Conservation (phyloP, 148 eudicot genomes). For the Rhododendron simsii region DNA sequence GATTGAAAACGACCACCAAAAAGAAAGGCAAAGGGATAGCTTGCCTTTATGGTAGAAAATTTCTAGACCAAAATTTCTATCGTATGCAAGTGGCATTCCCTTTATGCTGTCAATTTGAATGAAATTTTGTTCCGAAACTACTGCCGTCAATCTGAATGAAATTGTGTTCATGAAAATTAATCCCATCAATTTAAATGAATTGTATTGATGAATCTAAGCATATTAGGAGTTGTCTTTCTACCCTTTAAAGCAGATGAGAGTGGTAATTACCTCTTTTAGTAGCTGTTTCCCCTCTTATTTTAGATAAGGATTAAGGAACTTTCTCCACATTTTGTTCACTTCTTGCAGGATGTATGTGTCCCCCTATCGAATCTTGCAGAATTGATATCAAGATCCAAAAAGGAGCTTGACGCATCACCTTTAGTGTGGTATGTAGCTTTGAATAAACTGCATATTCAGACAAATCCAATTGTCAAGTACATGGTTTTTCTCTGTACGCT, state of each 20-base stretch:
- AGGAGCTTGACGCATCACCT: constrained; percentile 77
- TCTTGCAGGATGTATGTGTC: constrained; percentile 88
- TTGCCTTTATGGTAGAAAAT: background rate
- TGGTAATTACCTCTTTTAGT: background rate
- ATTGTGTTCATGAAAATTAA: background rate
- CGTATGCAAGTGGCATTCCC: background rate
- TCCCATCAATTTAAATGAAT: background rate
- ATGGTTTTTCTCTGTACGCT: background rate
- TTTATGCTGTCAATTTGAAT: background rate
- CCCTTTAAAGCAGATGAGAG: background rate
- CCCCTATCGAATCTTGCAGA: constrained; percentile 88
- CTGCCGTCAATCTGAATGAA: background rate
- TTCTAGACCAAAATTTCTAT: background rate
- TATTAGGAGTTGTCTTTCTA: background rate
- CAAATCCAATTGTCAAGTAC: background rate
- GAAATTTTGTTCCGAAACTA: background rate
- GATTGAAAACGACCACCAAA: background rate
- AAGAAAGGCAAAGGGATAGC: background rate
- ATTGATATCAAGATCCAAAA: constrained; percentile 78
- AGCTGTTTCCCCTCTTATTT: background rate
- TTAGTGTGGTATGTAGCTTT: constrained; percentile 55
- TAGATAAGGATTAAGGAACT: background rate
- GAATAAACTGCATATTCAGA: background rate
- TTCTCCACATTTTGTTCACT: background rate
- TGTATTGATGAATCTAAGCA: too few relatives aligned